Base-by-base conservation (phyloP, 2,329 filamentous ascomycete species). In the Beauveria pseudobassiana region DNA sequence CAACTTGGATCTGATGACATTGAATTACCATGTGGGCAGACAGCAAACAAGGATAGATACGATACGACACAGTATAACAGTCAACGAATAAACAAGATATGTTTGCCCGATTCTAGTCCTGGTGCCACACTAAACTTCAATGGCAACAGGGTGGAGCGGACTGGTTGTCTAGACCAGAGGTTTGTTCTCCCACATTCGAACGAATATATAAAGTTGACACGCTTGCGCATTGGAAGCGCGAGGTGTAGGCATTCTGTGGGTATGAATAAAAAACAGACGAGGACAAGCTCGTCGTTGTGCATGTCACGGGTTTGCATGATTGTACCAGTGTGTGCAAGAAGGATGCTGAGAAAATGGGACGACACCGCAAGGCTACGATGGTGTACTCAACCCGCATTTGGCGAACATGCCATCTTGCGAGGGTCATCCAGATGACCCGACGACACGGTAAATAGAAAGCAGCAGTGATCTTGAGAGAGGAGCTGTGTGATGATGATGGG, bases 101-200 rank as follows among this genome's bases (percentile, higher is more conserved):
- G 81, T 86, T 70, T 81, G 82, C 82, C 82, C 81, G 78, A 77
- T 79, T 80, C 80, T 86, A 86, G 83, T 86, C 83, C 83, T 78
- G 79, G 77, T 78, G 75, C 74, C 81, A 81, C 80, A 85, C 78
- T 74, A 58, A 67, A 63, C 66, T 63, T 81, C 78, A 76, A 80
- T 82, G 78, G 75, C 77, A 80, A 76, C 82, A 83, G 83, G 83
- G 83, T 86, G 83, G 83, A 86, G 79, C 76, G 80, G 82, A 84
- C 82, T 71, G 83, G 83, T 82, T 86, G 83, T 86, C 83, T 85
- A 85, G 83, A 82, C 83, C 83, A 73, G 79, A 73, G 74, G 76
- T 70, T 85, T 80, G 69, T 78, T 85, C 81, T 86, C 80, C 83
- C 83, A 85, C 82, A 30, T 73, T 82, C 81, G 82, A 85, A 78